A percentile compares a stretch with the other conserved stretches of the same genome.
These are phyloP conservation scores for Fusarium verticillioides DNA, from an alignment of 2,329 filamentous ascomycete genomes.

Conservation along the genomic window DNA sequence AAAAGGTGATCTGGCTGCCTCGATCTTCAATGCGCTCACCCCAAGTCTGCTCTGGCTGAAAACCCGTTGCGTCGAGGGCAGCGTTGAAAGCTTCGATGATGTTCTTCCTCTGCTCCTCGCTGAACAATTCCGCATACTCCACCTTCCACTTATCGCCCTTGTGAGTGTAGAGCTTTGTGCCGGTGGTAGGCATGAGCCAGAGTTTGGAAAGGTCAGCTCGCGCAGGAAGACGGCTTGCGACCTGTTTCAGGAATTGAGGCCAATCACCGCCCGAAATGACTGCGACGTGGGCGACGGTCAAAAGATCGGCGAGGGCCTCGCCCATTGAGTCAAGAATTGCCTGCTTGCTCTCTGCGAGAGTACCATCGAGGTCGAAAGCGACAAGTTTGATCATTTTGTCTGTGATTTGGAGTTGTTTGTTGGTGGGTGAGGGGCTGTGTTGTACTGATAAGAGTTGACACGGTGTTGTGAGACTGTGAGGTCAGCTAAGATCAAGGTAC, in stretches of 20 bases:
- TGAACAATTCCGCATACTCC: conserved; percentile 16
- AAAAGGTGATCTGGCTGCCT: conserved; percentile 17
- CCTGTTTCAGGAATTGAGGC: conserved; percentile 19
- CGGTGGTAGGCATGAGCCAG: conserved; percentile 20
- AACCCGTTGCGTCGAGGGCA: conserved; percentile 8
- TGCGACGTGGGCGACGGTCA: conserved; percentile 14
- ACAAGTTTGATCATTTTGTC: conserved; percentile 13
- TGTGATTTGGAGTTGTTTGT: neutral
- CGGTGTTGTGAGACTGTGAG: neutral
- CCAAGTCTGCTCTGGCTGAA: conserved; percentile 23
- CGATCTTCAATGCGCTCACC: conserved; percentile 17
- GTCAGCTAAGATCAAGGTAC: neutral
- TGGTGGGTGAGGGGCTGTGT: neutral
- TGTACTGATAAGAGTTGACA: neutral
- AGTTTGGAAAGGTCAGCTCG: conserved; percentile 13
- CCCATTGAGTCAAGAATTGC: conserved; percentile 20
- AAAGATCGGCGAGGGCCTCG: conserved; percentile 12
- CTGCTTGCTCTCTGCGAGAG: conserved; percentile 22
- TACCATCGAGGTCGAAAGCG: conserved; percentile 22
- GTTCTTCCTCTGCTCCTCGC: conserved; percentile 16
- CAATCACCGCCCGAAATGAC: conserved; percentile 22
- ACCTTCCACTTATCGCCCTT: conserved; percentile 13
- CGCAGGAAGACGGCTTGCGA: conserved; percentile 12
- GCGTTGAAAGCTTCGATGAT: conserved; percentile 16
- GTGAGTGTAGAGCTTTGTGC: conserved; percentile 17